Evolutionary conservation across 2,329 filamentous ascomycete species (phyloP), one percentile per base, ranked within the genome.

Genomic region (Penicillium sp.): DNA sequence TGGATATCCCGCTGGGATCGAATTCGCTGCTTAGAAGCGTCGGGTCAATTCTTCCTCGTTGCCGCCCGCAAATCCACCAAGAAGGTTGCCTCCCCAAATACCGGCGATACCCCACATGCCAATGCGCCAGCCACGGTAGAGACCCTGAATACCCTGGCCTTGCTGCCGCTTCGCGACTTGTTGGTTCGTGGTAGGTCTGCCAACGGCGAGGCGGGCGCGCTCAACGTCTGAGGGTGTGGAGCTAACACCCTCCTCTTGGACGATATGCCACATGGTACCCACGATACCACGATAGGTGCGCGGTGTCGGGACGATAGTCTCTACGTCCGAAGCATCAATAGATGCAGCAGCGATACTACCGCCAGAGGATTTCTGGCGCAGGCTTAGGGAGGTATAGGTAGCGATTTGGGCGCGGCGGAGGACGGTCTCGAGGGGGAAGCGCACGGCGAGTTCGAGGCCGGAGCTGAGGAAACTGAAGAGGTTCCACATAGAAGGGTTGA

Each of bases 341-440:
- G 67, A 65, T 6, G 66, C 60, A 33, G 60, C 62, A 22, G 56
- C 56, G 35, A 65, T 65, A 39, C 60, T 65, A 43, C 66, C 66
- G 18, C 65, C 66, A 3, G 67, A 63, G 6, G 58, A 69, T 41
- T 73, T 71, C 58, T 77, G 75, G 24, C 72, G 74, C 37, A 79
- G 63, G 36, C 86, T 84, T 1, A 83, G 82, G 14, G 82, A 82
- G 16, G 83, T 82, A 47, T 91, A 82, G 1, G 92, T 87, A 1
- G 88, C 82, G 59, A 95, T 89, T 75, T 99, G 95, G 5, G 91
- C 94, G 60, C 95, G 87, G 50, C 95, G 88, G 7, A 98, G 83
- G 16, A 96, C 90, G 0, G 94, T 98, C 77, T 99, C 95, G 4
- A 98, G 81, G 0, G 95, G 95, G 13, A 98, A 85, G 70, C 94